Evolutionary conservation across 2,329 filamentous ascomycete genomes (phyloP).

Genomic region (Alternaria sp.): DNA sequence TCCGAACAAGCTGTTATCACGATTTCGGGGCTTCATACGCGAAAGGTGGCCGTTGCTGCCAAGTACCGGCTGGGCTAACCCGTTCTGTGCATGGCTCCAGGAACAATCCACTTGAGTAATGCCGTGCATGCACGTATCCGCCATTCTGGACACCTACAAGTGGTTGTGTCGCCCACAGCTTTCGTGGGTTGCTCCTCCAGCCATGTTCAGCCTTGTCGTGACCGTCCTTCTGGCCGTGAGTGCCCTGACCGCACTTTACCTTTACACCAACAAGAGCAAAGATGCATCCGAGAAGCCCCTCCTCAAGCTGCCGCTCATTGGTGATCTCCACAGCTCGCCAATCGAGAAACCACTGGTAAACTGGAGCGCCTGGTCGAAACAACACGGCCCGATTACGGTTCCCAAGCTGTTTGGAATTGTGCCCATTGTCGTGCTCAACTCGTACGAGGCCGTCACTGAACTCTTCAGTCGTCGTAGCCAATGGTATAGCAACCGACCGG

Average conservation of each 20-base stretch:
- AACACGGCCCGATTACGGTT: conserved; percentile 9
- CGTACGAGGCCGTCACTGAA: conserved; percentile 14
- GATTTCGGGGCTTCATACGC: neutral
- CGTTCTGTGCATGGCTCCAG: neutral
- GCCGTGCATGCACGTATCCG: neutral
- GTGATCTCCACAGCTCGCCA: conserved; percentile 14
- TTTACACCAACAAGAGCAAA: neutral
- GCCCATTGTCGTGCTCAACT: conserved; percentile 15
- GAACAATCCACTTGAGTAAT: neutral
- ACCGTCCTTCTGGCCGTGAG: conserved; percentile 1
- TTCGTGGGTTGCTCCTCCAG: neutral
- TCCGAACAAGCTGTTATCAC: neutral
- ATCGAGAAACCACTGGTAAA: conserved; percentile 9
- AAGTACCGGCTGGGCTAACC: neutral
- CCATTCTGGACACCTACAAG: neutral
- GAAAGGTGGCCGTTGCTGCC: neutral
- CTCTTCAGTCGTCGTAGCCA: conserved; percentile 16
- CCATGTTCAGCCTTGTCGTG: conserved; percentile 5
- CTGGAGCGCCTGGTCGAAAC: conserved; percentile 13
- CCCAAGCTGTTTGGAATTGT: conserved; percentile 13
- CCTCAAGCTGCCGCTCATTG: conserved; percentile 13
- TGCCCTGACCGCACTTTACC: conserved; percentile 1
- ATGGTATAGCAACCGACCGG: conserved; percentile 14
- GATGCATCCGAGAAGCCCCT: conserved; percentile 3
- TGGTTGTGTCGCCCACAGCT: neutral